Evolutionary conservation across 2,329 filamentous ascomycete species (phyloP), one percentile per base, ranked within the genome.

Genomic region (Tolypocladium paradoxum): DNA sequence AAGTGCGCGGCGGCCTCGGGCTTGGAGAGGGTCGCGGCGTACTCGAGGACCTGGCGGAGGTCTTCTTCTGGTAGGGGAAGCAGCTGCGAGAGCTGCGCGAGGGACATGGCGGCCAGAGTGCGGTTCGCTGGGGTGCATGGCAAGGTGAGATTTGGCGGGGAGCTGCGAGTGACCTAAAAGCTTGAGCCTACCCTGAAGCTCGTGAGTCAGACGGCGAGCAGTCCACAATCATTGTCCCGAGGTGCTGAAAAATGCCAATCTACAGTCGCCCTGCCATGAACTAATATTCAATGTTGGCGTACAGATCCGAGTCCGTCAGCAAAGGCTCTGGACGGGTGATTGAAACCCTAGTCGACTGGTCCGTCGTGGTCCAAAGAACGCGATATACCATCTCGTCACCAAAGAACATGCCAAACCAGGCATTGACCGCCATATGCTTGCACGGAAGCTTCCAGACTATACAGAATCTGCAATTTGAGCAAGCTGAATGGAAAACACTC

Each of bases 51-150:
- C 65, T 97, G 89, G 64, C 84, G 82, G 34, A 97, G 76, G 40
- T 92, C 90, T 14, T 88, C 84, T 36, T 95, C 84, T 36, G 95
- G 90, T 12, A 97, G 76, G 8, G 90, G 90, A 1, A 99, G 78
- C 18, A 99, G 77, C 64, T 83, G 83, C 27, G 85, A 83, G 8
- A 99, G 81, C 65, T 90, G 88, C 49, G 85, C 66, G 46, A 75
- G 64, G 22, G 79, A 81, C 79, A 83, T 83, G 43, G 24, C 33
- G 48, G 34, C 35, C 11, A 11, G 22, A 12, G 22, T 27, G 40
- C 27, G 43, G 27, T 31, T 33, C 43, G 43, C 27, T 31, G 8
- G 8, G 16, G 16, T 20, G 27, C 16, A 27, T 31, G 27, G 43
- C 7, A 27, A 31, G n/a, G 16, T 4, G 9, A 31, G 7, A 7